Conservation (phyloP, 139 green algal genomes). For the Chlamydomonas schloesseri region DNA sequence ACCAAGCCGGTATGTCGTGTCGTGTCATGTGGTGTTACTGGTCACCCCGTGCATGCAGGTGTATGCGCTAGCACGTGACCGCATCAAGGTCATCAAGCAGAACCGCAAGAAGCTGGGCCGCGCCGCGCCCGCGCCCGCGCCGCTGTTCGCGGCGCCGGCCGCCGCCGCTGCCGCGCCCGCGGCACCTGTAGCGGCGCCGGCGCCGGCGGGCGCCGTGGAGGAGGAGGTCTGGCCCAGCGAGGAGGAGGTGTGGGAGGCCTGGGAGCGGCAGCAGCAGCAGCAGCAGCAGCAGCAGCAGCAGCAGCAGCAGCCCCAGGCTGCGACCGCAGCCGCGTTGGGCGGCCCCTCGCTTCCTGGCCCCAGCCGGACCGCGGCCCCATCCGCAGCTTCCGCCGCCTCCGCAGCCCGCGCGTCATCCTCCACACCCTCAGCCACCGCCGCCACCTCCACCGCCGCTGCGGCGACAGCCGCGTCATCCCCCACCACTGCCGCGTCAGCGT, state of each 20-base stretch:
- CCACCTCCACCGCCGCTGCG: background rate
- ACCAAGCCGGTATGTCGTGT: too few relatives aligned
- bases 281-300: background rate
- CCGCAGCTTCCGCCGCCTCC: too few relatives aligned
- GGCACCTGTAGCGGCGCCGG: background rate
- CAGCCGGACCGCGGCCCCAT: background rate
- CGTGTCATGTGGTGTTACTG: too few relatives aligned
- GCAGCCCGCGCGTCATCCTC: too few relatives aligned
- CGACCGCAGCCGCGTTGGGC: background rate
- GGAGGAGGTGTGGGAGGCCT: slow-evolving; percentile 30
- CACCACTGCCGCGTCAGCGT: background rate
- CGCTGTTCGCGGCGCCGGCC: background rate
- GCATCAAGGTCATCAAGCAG: slow-evolving; percentile 14
- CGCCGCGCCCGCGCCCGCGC: slow-evolving; percentile 10
- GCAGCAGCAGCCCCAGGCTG: background rate
- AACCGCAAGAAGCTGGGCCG: background rate
- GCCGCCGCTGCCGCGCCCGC: background rate
- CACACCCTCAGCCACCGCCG: background rate
- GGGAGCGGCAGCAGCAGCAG: slow-evolving; percentile 17
- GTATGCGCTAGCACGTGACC: slow-evolving; percentile 6
- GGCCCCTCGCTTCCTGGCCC: background rate
- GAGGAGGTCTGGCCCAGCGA: background rate
- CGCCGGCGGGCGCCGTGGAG: background rate
- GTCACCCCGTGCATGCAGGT: slow-evolving; percentile 13
- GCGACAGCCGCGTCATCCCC: too few relatives aligned